These are phyloP conservation scores for Magnaporthiopsis poae DNA, from an alignment of 2,329 filamentous ascomycete genomes.

Conservation along the genomic window DNA sequence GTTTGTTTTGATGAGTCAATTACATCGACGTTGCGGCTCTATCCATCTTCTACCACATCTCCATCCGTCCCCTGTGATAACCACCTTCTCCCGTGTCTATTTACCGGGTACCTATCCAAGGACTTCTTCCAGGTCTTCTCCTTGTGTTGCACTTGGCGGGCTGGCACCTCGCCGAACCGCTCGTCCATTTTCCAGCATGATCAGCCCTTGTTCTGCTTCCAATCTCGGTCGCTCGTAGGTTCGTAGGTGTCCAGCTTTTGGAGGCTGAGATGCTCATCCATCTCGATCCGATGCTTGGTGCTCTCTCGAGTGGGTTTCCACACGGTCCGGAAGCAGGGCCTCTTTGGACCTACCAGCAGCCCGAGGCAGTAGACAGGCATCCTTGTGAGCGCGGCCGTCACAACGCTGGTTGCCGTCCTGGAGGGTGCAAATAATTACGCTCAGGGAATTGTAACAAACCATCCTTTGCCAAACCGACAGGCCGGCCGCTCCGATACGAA, in stretches of 20 bases:
- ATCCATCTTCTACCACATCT: too few relatives aligned
- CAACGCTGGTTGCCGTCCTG: background rate
- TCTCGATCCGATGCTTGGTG: background rate
- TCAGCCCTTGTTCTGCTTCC: too few relatives aligned
- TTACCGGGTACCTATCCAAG: background rate
- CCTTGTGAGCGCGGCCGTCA: background rate
- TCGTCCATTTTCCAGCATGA: constrained; percentile 82
- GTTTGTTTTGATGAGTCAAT: too few relatives aligned
- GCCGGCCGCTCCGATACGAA: too few relatives aligned
- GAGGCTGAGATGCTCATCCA: background rate
- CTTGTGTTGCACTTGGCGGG: too few relatives aligned
- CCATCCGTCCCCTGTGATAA: too few relatives aligned
- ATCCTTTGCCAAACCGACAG: too few relatives aligned
- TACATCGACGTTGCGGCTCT: too few relatives aligned
- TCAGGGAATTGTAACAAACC: background rate
- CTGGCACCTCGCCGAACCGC: constrained; percentile 67
- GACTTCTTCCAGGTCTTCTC: too few relatives aligned
- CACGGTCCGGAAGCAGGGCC: constrained; percentile 1
- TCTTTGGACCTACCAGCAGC: background rate
- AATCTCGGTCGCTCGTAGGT: background rate
- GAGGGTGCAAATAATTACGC: background rate
- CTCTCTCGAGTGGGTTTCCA: constrained; percentile 2
- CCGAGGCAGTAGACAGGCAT: constrained; percentile 1
- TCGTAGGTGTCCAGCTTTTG: background rate
- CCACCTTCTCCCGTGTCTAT: constrained; percentile 44